Base-by-base conservation (phyloP, 2,329 filamentous ascomycete genomes). In the Trichoderma sp. region DNA sequence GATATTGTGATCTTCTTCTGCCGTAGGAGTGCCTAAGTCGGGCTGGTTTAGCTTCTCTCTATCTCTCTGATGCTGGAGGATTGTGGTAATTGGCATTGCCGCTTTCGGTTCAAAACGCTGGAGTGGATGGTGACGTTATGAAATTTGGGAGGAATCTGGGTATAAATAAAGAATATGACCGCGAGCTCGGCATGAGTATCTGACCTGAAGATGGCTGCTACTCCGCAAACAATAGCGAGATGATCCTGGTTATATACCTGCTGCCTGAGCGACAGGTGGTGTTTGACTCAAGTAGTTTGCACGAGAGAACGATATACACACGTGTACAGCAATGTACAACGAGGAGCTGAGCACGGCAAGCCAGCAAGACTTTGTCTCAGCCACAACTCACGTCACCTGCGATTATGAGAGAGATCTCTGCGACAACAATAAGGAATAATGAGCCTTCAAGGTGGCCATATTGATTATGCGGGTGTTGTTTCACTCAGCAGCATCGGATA, bases 151-250 rank as follows among this genome's bases (percentile, higher is more conserved):
- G 47, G 11, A 14, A 21, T 53, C 5, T 24, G 9, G 43, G 21
- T 24, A 24, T 3, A 53, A 53, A 53, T 21, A 53, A 21, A 57
- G n/a, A 12, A 14, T 21, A 7, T 14, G 24, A 21, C 14, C 1
- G 9, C 21, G 21, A n/a, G 26, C 6, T 39, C 8, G 47, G 26
- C 6, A 56, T 26, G 21, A n/a, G 8, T 39, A 51, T 53, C 47
- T 24, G 88, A 70, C 78, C 78, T 72, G 30, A 12, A 12, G 74
- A 75, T 6, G 26, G 72, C 26, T 71, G 32, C n/a, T 5, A 72
- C 14, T 30, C 26, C 1, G 67, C 72, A 0, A 24, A 74, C 0
- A 53, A 30, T 9, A 3, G 6, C 7, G 32, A 57, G 18, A 12
- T 30, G 24, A 18, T 58, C 30, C 26, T 39, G 21, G 39, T 67